Base-by-base conservation (phyloP, 2,329 filamentous ascomycete species). In the Pestalotiopsis sp. region DNA sequence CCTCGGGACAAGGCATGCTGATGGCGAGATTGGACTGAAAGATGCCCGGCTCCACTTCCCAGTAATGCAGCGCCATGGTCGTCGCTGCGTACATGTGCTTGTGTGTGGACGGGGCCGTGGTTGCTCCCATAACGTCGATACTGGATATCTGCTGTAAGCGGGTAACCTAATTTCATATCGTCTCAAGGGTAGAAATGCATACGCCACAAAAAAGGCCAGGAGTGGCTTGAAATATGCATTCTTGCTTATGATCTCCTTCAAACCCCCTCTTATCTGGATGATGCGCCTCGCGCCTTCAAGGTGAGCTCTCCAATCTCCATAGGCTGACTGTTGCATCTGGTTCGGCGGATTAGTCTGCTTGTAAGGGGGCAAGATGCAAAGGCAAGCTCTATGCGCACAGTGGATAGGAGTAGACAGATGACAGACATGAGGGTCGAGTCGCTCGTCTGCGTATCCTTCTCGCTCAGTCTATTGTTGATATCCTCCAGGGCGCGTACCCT, bases 391-490 rank as follows among this genome's bases (percentile, higher is more conserved):
- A 13, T 23, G 67, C 70, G 57, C 62, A 72, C 70, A 6, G 70
- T 69, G 11, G 67, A 68, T 36, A 70, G n/a, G 11, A 72, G 68
- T n/a, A 72, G 69, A 65, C 69, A 72, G 36, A 72, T 65, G 27
- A 72, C 70, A 65, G 69, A 72, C 70, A 70, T 72, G 38, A 72
- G 66, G 17, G 70, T 72, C 31, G 69, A 69, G 59, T 72, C 70
- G 56, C 66, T 72, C 12, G 69, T 70, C 64, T 72, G 70, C 3
- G 67, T 67, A 11, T 72, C 69, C 14, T 38, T 23, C 20, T 67
- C 58, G 59, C 69, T 70, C 23, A 72, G 65, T 12, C 68, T 64
- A 23, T 69, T 56, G 31, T 72, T 72, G 17, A 72, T 58, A 7
- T 72, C 69, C 23, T 66, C 69, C 25, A 72, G 36, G 41, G 69